phyloP scores from a whole-genome alignment of 768 basidiomycete genomes.

The Psilocybe cyanescens region DNA sequence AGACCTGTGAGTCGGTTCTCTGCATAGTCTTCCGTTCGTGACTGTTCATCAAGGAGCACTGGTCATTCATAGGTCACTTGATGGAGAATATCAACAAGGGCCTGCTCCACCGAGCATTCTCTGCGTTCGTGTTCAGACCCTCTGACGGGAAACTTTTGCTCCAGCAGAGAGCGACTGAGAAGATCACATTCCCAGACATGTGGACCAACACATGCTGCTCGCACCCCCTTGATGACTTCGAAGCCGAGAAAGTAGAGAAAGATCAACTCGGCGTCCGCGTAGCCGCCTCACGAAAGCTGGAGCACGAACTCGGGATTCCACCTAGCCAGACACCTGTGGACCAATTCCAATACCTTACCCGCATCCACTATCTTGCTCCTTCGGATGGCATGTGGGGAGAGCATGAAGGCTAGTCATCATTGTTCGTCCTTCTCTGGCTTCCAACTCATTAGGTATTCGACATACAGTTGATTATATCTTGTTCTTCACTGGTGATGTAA shows the following conservation, averaged over 20 bases:
- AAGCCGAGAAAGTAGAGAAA: slow-evolving; percentile 75
- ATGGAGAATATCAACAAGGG: slow-evolving; percentile 97
- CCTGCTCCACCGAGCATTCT: slow-evolving; percentile 96
- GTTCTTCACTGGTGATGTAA: slow-evolving; percentile 90
- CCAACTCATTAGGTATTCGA: neutral
- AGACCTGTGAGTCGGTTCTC: slow-evolving; percentile 75
- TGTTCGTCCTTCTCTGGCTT: neutral
- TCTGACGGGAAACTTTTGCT: slow-evolving; percentile 91
- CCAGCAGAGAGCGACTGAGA: slow-evolving; percentile 95
- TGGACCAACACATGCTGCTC: slow-evolving; percentile 99
- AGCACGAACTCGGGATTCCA: slow-evolving; percentile 96
- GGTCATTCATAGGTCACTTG: slow-evolving; percentile 71
- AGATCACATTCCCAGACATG: slow-evolving; percentile 99
- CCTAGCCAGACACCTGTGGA: slow-evolving; percentile 74
- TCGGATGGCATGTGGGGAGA: slow-evolving; percentile 95
- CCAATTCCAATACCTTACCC: slow-evolving; percentile 91
- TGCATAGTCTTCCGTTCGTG: neutral
- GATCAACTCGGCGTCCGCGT: slow-evolving; percentile 83
- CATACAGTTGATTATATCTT: slow-evolving; percentile 93
- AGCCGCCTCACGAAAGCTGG: slow-evolving; percentile 94
- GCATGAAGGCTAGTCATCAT: slow-evolving; percentile 77
- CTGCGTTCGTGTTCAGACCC: slow-evolving; percentile 95
- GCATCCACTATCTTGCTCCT: slow-evolving; percentile 97
- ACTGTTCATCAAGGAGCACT: neutral
- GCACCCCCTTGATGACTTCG: slow-evolving; percentile 93